Evolutionary conservation across 192 early-diverging fungal genomes (phyloP).

Genomic region (Powellomyces hirtus): DNA sequence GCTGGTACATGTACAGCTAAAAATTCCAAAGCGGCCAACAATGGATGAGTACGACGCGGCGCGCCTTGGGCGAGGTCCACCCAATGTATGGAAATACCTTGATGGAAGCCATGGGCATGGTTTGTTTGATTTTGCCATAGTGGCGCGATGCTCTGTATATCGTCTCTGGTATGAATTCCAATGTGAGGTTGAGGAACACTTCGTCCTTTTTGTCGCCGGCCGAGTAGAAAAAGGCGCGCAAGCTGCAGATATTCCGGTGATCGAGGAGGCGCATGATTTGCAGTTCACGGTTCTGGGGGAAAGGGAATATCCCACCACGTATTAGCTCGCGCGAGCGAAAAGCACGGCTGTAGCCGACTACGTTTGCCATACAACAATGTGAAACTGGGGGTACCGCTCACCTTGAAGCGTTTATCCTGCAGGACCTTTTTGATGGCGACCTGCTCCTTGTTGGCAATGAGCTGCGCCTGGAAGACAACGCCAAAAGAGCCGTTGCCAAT

Average conservation of each 20-base stretch:
- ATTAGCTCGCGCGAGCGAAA: neutral
- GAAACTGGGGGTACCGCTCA: slow-evolving; percentile 31
- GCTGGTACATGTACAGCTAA: slow-evolving; percentile 95
- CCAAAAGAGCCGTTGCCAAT: slow-evolving; percentile 98
- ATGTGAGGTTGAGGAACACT: slow-evolving; percentile 90
- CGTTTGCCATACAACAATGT: too few relatives aligned
- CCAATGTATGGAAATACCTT: slow-evolving; percentile 49
- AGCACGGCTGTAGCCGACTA: too few relatives aligned
- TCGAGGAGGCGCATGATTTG: slow-evolving; percentile 90
- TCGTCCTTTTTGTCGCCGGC: slow-evolving; percentile 95
- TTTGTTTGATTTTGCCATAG: slow-evolving; percentile 87
- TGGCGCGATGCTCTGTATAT: slow-evolving; percentile 91
- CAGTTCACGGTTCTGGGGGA: slow-evolving; percentile 78
- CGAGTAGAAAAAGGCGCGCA: slow-evolving; percentile 93
- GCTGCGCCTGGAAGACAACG: slow-evolving; percentile 93
- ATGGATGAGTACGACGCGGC: neutral
- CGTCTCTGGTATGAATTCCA: slow-evolving; percentile 96
- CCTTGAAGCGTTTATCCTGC: slow-evolving; percentile 98
- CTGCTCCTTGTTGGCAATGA: slow-evolving; percentile 73
- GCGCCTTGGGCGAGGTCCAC: neutral
- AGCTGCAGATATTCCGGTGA: slow-evolving; percentile 90
- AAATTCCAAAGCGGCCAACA: neutral
- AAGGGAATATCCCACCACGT: neutral
- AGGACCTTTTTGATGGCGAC: slow-evolving; percentile 98
- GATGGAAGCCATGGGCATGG: slow-evolving; percentile 90